Conservation (phyloP, 805 yeast species). For the Blastobotrys mokoenaii region DNA sequence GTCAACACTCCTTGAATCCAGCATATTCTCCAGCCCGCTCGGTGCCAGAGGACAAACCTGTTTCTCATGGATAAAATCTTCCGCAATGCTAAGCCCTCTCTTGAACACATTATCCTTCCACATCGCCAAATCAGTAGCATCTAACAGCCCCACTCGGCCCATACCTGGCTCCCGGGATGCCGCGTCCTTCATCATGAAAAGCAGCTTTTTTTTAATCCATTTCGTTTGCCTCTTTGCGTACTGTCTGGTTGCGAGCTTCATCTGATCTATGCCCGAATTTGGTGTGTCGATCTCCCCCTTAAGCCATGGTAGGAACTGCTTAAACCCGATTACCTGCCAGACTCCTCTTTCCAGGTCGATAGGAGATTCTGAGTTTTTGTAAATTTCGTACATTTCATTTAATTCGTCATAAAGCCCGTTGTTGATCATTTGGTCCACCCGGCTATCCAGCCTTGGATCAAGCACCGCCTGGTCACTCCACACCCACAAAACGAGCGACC, state of each 20-base stretch:
- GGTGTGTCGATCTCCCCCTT: constrained; percentile 21
- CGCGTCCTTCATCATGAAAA: constrained; percentile 50
- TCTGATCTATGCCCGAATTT: constrained; percentile 50
- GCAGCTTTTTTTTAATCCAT: constrained; percentile 73
- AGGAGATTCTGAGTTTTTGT: constrained; percentile 14
- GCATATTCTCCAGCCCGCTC: constrained; percentile 27
- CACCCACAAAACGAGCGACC: constrained; percentile 65
- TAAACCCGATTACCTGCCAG: constrained; percentile 93
- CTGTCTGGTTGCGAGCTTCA: constrained; percentile 78
- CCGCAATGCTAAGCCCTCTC: constrained; percentile 46
- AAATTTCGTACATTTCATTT: constrained; percentile 42
- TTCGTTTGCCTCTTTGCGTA: constrained; percentile 85
- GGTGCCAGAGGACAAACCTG: constrained; percentile 27
- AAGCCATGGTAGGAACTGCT: constrained; percentile 29
- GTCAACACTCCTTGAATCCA: constrained; percentile 18
- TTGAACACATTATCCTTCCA: constrained; percentile 55
- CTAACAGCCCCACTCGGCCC: constrained; percentile 57
- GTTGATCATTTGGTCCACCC: constrained; percentile 80
- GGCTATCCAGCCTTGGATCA: constrained; percentile 53
- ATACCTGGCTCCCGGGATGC: constrained; percentile 36
- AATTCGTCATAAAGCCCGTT: constrained; percentile 68
- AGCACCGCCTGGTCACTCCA: constrained; percentile 55
- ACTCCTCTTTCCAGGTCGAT: constrained; percentile 65
- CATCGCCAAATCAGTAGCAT: constrained; percentile 60
- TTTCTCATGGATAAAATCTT: constrained; percentile 28